These are phyloP conservation scores for Guyanaporus albipodus DNA, from an alignment of 768 basidiomycete genomes.

Conservation along the genomic window DNA sequence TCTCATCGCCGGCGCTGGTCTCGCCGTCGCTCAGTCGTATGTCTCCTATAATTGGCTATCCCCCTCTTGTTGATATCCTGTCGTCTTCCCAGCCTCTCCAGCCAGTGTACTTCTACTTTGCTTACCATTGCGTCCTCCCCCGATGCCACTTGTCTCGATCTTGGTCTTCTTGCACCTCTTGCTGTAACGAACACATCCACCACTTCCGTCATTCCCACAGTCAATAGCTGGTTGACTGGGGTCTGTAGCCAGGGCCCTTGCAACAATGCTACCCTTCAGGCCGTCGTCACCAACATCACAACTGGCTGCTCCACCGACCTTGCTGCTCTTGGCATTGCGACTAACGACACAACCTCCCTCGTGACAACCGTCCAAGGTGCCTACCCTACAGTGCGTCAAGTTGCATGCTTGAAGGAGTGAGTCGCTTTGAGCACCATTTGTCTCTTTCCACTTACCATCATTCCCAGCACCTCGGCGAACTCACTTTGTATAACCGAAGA, in stretches of 20 bases:
- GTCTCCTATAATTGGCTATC: slow-evolving; percentile 12
- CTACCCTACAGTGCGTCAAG: slow-evolving; percentile 55
- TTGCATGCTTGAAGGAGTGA: slow-evolving; percentile 64
- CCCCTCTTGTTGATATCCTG: neutral
- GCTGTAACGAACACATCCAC: slow-evolving; percentile 19
- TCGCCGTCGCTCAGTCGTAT: slow-evolving; percentile 44
- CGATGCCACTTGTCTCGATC: slow-evolving; percentile 40
- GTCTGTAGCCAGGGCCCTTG: slow-evolving; percentile 52
- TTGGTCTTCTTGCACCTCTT: slow-evolving; percentile 30
- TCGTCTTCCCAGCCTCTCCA: slow-evolving; percentile 5
- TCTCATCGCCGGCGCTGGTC: slow-evolving; percentile 32
- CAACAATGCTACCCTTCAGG: slow-evolving; percentile 54
- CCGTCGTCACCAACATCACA: slow-evolving; percentile 51
- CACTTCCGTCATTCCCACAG: slow-evolving; percentile 36
- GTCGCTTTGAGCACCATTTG: slow-evolving; percentile 20
- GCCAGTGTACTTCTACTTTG: slow-evolving; percentile 47
- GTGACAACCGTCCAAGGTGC: slow-evolving; percentile 42
- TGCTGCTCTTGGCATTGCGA: slow-evolving; percentile 19
- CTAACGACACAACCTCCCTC: slow-evolving; percentile 18
- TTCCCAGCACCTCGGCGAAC: slow-evolving; percentile 32
- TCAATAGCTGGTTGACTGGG: slow-evolving; percentile 60
- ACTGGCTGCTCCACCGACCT: slow-evolving; percentile 46
- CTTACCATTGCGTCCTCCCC: slow-evolving; percentile 37
- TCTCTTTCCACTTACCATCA: neutral
- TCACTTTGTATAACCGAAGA: slow-evolving; percentile 56